These are phyloP conservation scores for Dioscorea dumetorum DNA, from an alignment of 106 monocot species.

Conservation along the genomic window DNA sequence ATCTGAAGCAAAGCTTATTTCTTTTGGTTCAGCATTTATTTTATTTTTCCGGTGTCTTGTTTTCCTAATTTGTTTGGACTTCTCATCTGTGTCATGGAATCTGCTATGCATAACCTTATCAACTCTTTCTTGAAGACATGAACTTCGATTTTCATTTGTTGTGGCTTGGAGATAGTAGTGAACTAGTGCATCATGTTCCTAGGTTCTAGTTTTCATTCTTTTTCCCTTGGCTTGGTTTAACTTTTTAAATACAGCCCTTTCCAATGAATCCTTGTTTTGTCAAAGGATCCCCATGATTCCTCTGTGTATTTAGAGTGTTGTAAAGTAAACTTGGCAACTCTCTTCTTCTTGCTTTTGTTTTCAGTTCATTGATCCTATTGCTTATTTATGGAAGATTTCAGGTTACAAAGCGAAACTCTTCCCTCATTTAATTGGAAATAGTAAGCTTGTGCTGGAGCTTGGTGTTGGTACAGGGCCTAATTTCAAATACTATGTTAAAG, in stretches of 20 bases:
- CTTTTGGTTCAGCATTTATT: no score
- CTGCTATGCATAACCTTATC: no score
- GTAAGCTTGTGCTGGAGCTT: constrained; percentile 66
- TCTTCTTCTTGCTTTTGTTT: background rate
- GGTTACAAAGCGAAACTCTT: constrained; percentile 61
- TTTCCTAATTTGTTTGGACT: no score
- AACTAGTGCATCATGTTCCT: no score
- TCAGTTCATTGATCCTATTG: background rate
- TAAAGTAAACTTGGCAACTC: background rate
- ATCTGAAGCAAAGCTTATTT: background rate
- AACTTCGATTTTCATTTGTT: no score
- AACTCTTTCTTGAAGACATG: no score
- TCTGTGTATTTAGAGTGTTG: background rate
- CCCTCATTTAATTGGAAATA: constrained; percentile 17
- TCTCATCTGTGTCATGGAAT: no score
- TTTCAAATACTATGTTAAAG: constrained; percentile 64
- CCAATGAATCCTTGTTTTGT: background rate
- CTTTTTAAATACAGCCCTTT: background rate
- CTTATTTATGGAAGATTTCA: constrained; percentile 48
- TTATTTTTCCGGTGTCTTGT: background rate
- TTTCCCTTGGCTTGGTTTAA: no score
- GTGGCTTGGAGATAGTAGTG: no score
- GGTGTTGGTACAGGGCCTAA: constrained; percentile 90
- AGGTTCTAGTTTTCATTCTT: no score
- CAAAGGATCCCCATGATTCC: background rate